phyloP scores from a whole-genome alignment of 352 stramenopile genomes.

The Phytophthora hibernalis region DNA sequence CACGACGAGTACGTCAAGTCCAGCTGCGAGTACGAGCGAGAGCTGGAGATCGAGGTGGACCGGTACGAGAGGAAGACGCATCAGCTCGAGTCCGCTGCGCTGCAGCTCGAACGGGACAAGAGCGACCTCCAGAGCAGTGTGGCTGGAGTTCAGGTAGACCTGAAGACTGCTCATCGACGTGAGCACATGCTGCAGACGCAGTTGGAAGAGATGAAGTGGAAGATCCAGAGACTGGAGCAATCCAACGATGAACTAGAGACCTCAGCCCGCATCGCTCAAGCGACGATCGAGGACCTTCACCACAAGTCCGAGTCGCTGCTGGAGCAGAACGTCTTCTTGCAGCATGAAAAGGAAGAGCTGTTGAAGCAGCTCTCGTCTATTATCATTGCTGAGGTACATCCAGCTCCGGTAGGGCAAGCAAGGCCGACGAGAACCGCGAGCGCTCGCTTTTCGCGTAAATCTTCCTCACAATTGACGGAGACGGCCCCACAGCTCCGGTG shows the following conservation, averaged over 20 bases:
- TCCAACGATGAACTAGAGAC: slow-evolving; percentile 79
- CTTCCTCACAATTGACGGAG: slow-evolving; percentile 33
- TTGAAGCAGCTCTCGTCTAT: slow-evolving; percentile 40
- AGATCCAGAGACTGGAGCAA: slow-evolving; percentile 74
- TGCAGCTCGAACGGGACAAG: slow-evolving; percentile 46
- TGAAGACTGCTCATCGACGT: slow-evolving; percentile 32
- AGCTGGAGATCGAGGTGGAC: slow-evolving; percentile 70
- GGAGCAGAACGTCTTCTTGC: slow-evolving; percentile 76
- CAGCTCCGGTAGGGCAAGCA: slow-evolving; percentile 14
- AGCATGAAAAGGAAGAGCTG: slow-evolving; percentile 70
- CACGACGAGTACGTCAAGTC: slow-evolving; percentile 82
- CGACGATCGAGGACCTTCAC: slow-evolving; percentile 67
- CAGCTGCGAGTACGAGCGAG: slow-evolving; percentile 78
- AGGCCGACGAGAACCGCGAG: slow-evolving; percentile 17
- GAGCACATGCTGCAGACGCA: slow-evolving; percentile 49
- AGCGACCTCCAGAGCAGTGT: slow-evolving; percentile 19
- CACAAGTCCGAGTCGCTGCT: slow-evolving; percentile 59
- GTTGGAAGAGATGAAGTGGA: slow-evolving; percentile 64
- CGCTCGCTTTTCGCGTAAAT: slow-evolving; percentile 41
- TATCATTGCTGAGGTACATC: slow-evolving; percentile 46
- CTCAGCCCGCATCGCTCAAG: slow-evolving; percentile 59
- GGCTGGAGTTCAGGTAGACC: slow-evolving; percentile 29
- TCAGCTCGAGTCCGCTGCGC: slow-evolving; percentile 25
- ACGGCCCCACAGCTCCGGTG: slow-evolving; percentile 12
- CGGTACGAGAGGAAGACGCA: slow-evolving; percentile 55